These are phyloP conservation scores for Neurospora sp. DNA, from an alignment of 495 filamentous ascomycete species.

Conservation along the genomic window DNA sequence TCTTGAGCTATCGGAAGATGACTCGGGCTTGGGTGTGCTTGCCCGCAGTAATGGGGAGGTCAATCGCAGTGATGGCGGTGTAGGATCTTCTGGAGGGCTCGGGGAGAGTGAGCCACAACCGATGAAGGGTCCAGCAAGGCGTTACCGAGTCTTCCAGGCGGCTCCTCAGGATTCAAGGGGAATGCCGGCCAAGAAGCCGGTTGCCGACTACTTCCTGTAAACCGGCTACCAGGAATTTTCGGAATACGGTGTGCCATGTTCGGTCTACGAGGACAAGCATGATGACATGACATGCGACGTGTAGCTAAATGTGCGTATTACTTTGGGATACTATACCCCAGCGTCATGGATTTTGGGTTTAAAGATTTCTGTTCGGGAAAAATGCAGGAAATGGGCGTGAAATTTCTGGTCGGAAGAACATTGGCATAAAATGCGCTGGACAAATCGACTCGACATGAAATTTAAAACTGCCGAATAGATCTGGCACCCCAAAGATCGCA, in stretches of 20 bases:
- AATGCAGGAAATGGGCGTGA: background rate
- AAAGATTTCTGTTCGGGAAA: background rate
- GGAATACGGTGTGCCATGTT: background rate
- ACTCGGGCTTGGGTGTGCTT: slow-evolving; percentile 62
- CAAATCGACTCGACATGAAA: background rate
- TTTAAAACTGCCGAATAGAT: background rate
- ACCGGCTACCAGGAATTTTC: background rate
- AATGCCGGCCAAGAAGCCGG: slow-evolving; percentile 98
- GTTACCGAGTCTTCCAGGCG: slow-evolving; percentile 94
- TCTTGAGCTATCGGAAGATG: slow-evolving; percentile 83
- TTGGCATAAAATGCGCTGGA: background rate
- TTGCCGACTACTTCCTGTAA: slow-evolving; percentile 91
- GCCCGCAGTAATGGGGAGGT: slow-evolving; percentile 74
- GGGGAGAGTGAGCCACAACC: slow-evolving; percentile 12
- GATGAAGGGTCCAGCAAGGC: slow-evolving; percentile 66
- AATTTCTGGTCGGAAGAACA: background rate
- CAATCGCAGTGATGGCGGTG: slow-evolving; percentile 37
- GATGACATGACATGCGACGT: background rate
- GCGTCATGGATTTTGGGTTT: background rate
- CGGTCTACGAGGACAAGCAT: background rate
- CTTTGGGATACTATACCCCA: background rate
- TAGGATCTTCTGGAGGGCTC: background rate
- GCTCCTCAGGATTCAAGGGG: slow-evolving; percentile 93
- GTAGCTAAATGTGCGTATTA: background rate
- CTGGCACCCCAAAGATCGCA: background rate